Percentiles rank a stretch among this genome's conserved stretches.
Conservation (phyloP, 306 rosid genomes). For the Clitoria ternatea region DNA sequence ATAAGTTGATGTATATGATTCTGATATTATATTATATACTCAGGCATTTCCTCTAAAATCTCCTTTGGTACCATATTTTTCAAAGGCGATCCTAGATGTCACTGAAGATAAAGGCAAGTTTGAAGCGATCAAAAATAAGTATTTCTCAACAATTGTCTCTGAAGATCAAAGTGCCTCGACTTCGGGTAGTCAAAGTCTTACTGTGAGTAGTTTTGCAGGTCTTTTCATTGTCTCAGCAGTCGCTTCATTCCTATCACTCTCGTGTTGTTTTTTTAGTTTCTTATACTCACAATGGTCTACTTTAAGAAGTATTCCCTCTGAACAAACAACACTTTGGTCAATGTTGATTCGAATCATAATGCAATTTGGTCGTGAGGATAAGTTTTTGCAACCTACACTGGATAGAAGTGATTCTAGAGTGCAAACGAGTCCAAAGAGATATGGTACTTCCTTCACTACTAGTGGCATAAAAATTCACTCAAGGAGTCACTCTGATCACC, state of each 20-base stretch:
- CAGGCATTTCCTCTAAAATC: constrained; percentile 44
- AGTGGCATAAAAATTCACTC: background rate
- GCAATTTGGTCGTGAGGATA: constrained; percentile 17
- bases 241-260: background rate
- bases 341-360: background rate
- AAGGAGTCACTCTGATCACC: background rate
- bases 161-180: constrained; percentile 17
- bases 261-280: background rate
- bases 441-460: background rate
- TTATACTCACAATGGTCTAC: background rate
- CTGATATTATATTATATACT: no score
- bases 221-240: constrained; percentile 31
- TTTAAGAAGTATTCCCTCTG: background rate
- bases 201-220: constrained; percentile 31
- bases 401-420: background rate
- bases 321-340: background rate
- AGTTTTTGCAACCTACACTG: background rate
- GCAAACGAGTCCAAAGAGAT: background rate
- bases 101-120: constrained; percentile 29
- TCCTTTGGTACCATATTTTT: constrained; percentile 36
- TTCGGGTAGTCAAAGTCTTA: constrained; percentile 21
- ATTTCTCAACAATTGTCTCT: background rate
- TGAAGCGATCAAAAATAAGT: constrained; percentile 5
- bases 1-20: no score
- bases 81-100: constrained; percentile 43